Evolutionary conservation across 2,329 filamentous ascomycete species (phyloP).

Genomic region (Aspergillus tubingensis): DNA sequence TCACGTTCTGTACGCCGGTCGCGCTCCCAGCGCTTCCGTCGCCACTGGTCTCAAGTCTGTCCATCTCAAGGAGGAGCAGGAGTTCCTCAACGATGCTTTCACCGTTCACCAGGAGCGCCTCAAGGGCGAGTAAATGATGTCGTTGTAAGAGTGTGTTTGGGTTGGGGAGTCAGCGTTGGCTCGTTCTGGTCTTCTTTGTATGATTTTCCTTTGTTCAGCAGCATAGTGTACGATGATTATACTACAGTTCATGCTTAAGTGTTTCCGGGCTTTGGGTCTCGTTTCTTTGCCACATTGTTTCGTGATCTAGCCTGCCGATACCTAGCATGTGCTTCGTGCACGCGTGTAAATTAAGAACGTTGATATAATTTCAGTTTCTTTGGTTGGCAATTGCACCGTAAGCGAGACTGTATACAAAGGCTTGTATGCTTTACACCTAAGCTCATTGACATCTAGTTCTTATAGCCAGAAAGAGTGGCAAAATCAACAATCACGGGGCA

Average conservation of each 20-base stretch:
- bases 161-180: slow-evolving; percentile 31
- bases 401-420: too few relatives aligned
- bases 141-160: slow-evolving; percentile 9
- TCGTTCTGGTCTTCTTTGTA: slow-evolving; percentile 30
- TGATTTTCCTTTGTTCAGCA: slow-evolving; percentile 29
- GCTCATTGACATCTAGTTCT: neutral
- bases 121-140: slow-evolving; percentile 60
- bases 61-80: slow-evolving; percentile 91
- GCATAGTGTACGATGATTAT: slow-evolving; percentile 15
- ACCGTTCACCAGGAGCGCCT: slow-evolving; percentile 65
- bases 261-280: slow-evolving; percentile 25
- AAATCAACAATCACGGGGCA: neutral
- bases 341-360: slow-evolving; percentile 28
- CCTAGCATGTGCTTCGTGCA: slow-evolving; percentile 27
- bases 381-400: neutral
- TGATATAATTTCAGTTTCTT: slow-evolving; percentile 14
- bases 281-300: slow-evolving; percentile 13
- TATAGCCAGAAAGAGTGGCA: neutral
- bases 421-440: too few relatives aligned
- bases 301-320: slow-evolving; percentile 28
- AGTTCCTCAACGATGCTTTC: slow-evolving; percentile 70
- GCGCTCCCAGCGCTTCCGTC: slow-evolving; percentile 88
- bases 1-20: slow-evolving; percentile 95
- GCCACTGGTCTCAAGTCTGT: slow-evolving; percentile 87
- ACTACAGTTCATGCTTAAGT: slow-evolving; percentile 19